These are phyloP conservation scores for Daldinia eschscholtzii DNA, from an alignment of 2,329 filamentous ascomycete genomes.

Conservation along the genomic window DNA sequence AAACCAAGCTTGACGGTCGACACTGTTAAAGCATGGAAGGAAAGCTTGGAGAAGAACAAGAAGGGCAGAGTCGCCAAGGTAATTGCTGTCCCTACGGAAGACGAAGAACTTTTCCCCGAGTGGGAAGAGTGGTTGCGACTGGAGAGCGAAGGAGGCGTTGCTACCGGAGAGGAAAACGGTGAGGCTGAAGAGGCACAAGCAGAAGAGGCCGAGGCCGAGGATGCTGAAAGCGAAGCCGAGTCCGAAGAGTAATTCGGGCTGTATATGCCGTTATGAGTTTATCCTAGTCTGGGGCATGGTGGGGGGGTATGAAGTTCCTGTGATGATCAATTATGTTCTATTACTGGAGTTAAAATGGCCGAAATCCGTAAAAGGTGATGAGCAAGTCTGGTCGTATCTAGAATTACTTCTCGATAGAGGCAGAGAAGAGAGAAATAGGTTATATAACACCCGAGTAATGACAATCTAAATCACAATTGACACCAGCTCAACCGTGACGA, in stretches of 20 bases:
- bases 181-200: conserved; percentile 44
- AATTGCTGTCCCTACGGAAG: conserved; percentile 83
- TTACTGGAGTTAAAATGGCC: conserved; percentile 27
- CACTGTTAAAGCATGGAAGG: conserved; percentile 84
- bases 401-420: conserved; percentile 23
- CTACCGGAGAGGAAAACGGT: conserved; percentile 51
- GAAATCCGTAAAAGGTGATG: conserved; percentile 30
- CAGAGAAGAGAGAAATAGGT: conserved; percentile 12
- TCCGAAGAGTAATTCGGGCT: conserved; percentile 39
- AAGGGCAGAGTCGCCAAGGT: conserved; percentile 87
- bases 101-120: conserved; percentile 92
- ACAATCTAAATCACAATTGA: conserved; percentile 19
- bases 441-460: conserved; percentile 24
- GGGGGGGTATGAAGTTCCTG: conserved; percentile 13
- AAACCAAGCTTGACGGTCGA: conserved; percentile 81
- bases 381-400: conserved; percentile 23
- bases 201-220: conserved; percentile 44
- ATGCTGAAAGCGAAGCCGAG: conserved; percentile 43
- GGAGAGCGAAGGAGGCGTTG: conserved; percentile 76
- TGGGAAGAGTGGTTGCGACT: conserved; percentile 92
- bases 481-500: background rate
- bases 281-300: conserved; percentile 9
- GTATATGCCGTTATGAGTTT: conserved; percentile 16
- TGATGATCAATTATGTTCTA: conserved; percentile 24
- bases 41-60: conserved; percentile 82